phyloP scores from a whole-genome alignment of 2,329 filamentous ascomycete genomes.

The Graphilbum sp. region DNA sequence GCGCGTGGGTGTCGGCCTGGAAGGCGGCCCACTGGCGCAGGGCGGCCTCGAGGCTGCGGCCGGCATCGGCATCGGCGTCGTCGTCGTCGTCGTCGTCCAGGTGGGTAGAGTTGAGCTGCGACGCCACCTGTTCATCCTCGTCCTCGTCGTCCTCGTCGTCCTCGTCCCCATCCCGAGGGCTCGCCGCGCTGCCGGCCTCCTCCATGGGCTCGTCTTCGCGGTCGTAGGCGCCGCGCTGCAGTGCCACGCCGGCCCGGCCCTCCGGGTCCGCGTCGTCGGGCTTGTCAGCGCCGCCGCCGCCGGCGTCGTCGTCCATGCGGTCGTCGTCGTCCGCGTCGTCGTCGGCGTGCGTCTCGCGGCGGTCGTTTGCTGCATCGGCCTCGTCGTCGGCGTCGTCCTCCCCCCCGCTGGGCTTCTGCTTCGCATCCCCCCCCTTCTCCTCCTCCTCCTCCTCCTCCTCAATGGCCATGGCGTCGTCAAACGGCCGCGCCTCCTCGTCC shows the following conservation, averaged over 20 bases:
- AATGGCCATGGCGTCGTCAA: slow-evolving; percentile 80
- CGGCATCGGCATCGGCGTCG: slow-evolving; percentile 19
- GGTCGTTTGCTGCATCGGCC: slow-evolving; percentile 12
- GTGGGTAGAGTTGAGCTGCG: slow-evolving; percentile 53
- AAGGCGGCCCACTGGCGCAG: slow-evolving; percentile 72
- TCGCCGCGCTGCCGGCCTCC: not conserved
- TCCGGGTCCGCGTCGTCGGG: slow-evolving; percentile 30
- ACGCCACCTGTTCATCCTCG: slow-evolving; percentile 36
- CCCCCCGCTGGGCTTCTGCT: no score
- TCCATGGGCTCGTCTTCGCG: slow-evolving; percentile 18
- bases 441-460: slow-evolving; percentile 47
- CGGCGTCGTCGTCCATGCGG: slow-evolving; percentile 26
- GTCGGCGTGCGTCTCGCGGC: slow-evolving; percentile 32
- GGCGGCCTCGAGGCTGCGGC: slow-evolving; percentile 37
- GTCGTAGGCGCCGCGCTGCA: slow-evolving; percentile 40
- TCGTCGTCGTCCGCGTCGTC: slow-evolving; percentile 22
- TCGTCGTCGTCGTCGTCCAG: slow-evolving; percentile 25
- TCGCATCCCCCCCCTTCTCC: no score
- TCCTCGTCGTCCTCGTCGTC: slow-evolving; percentile 24
- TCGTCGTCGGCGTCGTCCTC: slow-evolving; percentile 29
- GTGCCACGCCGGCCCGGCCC: slow-evolving; percentile 42
- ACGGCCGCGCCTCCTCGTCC: slow-evolving; percentile 57
- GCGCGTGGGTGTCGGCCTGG: slow-evolving; percentile 66
- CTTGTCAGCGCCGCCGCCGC: not conserved
- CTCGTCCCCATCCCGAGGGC: slow-evolving; percentile 4